Evolutionary conservation across 1,139 yeast species (phyloP).

Genomic region (Hanseniaspora uvarum): DNA sequence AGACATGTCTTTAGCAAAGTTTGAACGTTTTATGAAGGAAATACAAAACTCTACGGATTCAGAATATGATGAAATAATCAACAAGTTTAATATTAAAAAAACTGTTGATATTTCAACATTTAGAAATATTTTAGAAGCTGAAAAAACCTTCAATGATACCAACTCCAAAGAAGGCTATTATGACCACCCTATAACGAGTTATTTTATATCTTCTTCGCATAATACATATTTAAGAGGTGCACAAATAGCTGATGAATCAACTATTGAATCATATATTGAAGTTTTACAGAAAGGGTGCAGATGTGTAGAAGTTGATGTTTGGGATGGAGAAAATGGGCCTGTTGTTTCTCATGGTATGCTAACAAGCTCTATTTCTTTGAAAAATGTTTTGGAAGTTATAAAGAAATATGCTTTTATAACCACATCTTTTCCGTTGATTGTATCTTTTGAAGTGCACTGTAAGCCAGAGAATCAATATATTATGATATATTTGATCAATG

Average conservation of each 20-base stretch:
- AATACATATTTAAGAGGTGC: constrained; percentile 84
- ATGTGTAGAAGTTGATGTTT: constrained; percentile 84
- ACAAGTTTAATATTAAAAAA: background rate
- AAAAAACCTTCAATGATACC: constrained; percentile 43
- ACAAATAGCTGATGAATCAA: constrained; percentile 84
- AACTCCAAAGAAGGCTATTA: constrained; percentile 32
- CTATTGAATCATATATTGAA: constrained; percentile 82
- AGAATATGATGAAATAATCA: background rate
- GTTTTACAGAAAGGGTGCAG: constrained; percentile 87
- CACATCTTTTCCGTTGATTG: constrained; percentile 71
- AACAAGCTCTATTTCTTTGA: constrained; percentile 60
- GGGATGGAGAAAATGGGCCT: constrained; percentile 85
- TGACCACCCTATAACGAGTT: constrained; percentile 66
- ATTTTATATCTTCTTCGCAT: constrained; percentile 85
- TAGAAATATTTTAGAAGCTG: constrained; percentile 37
- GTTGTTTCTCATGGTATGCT: constrained; percentile 87
- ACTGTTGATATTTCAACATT: constrained; percentile 36
- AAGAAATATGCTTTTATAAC: constrained; percentile 76
- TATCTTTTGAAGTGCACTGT: constrained; percentile 85
- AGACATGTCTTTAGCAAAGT: background rate
- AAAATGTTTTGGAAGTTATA: constrained; percentile 60
- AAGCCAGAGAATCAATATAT: constrained; percentile 50
- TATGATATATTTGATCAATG: constrained; percentile 44
- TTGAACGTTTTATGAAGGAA: background rate
- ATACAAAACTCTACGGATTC: background rate